Conservation (phyloP, 23 red algal species). For the Gracilaria caudata region DNA sequence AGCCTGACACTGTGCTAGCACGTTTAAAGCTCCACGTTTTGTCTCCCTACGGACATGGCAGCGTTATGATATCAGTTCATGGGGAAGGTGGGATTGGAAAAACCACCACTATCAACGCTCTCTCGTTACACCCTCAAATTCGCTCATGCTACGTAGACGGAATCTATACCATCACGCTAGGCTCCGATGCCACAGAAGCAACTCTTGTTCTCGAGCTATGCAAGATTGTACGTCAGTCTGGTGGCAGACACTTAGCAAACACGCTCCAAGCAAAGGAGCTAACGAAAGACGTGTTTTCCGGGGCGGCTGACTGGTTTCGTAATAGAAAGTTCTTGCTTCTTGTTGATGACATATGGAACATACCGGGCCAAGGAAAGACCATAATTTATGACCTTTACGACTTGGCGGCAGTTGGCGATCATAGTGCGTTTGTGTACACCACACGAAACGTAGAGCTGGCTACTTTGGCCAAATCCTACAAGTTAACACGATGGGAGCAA, state of each 20-base stretch:
- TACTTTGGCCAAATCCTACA: not conserved
- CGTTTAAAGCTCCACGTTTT: not conserved
- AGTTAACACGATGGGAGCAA: not conserved
- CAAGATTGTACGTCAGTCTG: slow-evolving; percentile 18
- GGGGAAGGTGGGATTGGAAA: slow-evolving; percentile 12
- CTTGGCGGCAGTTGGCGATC: slow-evolving; percentile 11
- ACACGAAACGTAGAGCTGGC: not conserved
- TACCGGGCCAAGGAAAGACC: not conserved
- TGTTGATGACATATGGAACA: slow-evolving; percentile 9
- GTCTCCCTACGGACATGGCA: not conserved
- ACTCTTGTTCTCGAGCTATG: slow-evolving; percentile 7
- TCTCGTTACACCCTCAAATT: slow-evolving; percentile 16
- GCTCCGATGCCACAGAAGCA: slow-evolving; percentile 16
- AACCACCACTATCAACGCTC: not conserved
- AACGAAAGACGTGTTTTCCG: not conserved
- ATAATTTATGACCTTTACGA: slow-evolving; percentile 11
- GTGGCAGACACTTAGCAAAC: not conserved
- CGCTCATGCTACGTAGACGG: not conserved
- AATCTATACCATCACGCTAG: not conserved
- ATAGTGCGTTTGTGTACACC: not conserved
- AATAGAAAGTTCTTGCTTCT: slow-evolving; percentile 21
- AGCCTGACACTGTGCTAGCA: not conserved
- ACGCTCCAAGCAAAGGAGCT: slow-evolving; percentile 4
- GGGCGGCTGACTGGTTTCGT: slow-evolving; percentile 8
- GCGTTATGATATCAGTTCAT: slow-evolving; percentile 4